Conservation (phyloP, 108 stramenopile species). For the Skeletonema marinoi region DNA sequence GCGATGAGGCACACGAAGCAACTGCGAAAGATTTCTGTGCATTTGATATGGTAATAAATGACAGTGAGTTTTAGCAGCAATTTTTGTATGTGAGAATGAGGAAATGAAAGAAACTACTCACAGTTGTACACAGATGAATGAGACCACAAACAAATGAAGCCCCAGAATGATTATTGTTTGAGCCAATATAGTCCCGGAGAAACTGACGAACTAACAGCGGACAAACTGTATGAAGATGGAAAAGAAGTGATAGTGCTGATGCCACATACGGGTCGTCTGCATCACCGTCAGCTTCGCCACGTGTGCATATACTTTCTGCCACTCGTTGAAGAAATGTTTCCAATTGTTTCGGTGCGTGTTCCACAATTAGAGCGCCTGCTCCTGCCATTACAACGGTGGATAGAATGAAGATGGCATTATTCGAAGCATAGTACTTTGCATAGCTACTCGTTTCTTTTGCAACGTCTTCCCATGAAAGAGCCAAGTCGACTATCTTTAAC, state of each 20-base stretch:
- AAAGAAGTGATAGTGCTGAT: conserved; percentile 26
- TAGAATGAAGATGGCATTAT: conserved; percentile 23
- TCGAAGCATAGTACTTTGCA: conserved; percentile 10
- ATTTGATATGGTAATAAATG: not conserved
- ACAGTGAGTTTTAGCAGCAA: too few relatives aligned
- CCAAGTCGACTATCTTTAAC: conserved; percentile 34
- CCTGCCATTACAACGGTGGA: conserved; percentile 31
- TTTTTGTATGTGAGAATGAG: not conserved
- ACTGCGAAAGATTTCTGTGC: conserved; percentile 38
- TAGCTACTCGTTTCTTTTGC: not conserved
- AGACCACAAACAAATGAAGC: conserved; percentile 31
- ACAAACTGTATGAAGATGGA: conserved; percentile 37
- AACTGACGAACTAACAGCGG: conserved; percentile 27
- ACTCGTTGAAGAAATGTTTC: conserved; percentile 29
- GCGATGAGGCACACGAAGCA: conserved; percentile 34
- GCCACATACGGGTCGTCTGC: conserved; percentile 16
- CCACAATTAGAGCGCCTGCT: conserved; percentile 17
- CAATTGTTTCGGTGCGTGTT: conserved; percentile 12
- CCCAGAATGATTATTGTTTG: not conserved
- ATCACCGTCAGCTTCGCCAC: conserved; percentile 1
- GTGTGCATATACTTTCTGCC: conserved; percentile 9
- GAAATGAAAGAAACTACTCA: conserved; percentile 10
- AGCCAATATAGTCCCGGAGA: conserved; percentile 24
- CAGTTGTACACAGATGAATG: conserved; percentile 28
- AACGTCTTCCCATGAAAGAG: conserved; percentile 30